Percentiles rank a stretch among this genome's conserved stretches.
phyloP scores from a whole-genome alignment of 2,329 filamentous ascomycete species.

The Aspergillus aculeatinus region DNA sequence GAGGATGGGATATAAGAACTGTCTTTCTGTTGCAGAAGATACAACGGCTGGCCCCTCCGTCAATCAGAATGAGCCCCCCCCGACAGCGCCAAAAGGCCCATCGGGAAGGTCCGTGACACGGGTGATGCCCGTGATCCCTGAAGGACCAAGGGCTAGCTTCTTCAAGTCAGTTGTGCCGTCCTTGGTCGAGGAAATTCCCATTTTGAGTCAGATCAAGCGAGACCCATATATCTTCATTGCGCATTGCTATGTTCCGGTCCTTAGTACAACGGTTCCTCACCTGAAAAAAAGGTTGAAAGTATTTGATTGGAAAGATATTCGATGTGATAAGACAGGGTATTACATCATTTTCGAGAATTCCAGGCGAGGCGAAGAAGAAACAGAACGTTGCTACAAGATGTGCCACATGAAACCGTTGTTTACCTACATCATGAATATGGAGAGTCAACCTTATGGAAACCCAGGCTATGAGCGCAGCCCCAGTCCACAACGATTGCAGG shows the following conservation, averaged over 20 bases:
- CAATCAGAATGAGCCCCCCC: slow-evolving; percentile 65
- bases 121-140: slow-evolving; percentile 32
- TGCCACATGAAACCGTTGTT: slow-evolving; percentile 84
- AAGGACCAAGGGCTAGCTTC: slow-evolving; percentile 40
- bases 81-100: slow-evolving; percentile 83
- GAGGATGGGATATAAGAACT: slow-evolving; percentile 51
- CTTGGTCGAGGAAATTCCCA: slow-evolving; percentile 63
- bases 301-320: slow-evolving; percentile 76
- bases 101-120: slow-evolving; percentile 55
- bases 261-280: slow-evolving; percentile 81
- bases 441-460: slow-evolving; percentile 69
- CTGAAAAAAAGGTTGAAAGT: slow-evolving; percentile 85
- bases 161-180: slow-evolving; percentile 43
- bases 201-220: slow-evolving; percentile 68
- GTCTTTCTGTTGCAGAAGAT: slow-evolving; percentile 23
- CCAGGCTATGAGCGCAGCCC: slow-evolving; percentile 58
- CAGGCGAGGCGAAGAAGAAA: slow-evolving; percentile 72
- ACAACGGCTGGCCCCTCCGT: slow-evolving; percentile 40
- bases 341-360: slow-evolving; percentile 87
- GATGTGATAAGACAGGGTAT: slow-evolving; percentile 82
- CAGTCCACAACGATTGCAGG: slow-evolving; percentile 44
- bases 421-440: slow-evolving; percentile 90
- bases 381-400: slow-evolving; percentile 73
- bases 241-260: slow-evolving; percentile 81
- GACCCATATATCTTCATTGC: slow-evolving; percentile 90